Evolutionary conservation across 2,329 filamentous ascomycete genomes (phyloP).

Genomic region (Cladophialophora carrionii): DNA sequence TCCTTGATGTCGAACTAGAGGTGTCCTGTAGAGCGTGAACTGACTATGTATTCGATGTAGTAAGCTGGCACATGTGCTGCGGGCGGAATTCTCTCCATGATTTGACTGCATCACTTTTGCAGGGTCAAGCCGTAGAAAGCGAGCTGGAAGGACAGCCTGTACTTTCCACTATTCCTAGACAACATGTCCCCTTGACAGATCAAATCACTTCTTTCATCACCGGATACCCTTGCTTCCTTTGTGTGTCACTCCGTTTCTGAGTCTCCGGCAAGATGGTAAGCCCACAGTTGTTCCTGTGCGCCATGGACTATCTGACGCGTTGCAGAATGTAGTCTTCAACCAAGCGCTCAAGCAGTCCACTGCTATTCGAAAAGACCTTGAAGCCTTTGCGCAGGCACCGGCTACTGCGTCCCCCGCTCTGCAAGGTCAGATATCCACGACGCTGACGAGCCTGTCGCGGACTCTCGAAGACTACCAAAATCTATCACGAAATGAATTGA

Average conservation of each 20-base stretch:
- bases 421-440: slow-evolving; percentile 74
- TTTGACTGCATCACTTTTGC: neutral
- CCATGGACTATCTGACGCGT: slow-evolving; percentile 1
- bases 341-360: slow-evolving; percentile 83
- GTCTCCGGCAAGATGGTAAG: slow-evolving; percentile 27
- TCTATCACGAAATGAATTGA: slow-evolving; percentile 84
- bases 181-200: slow-evolving; percentile 5
- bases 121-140: neutral
- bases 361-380: slow-evolving; percentile 75
- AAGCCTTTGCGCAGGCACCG: slow-evolving; percentile 65
- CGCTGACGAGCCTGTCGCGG: slow-evolving; percentile 79
- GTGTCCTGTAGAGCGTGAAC: neutral
- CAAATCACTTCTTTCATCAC: neutral
- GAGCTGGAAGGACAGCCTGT: slow-evolving; percentile 28
- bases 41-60: neutral
- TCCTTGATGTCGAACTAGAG: neutral
- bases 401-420: slow-evolving; percentile 64
- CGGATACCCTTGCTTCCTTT: neutral
- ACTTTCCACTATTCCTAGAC: slow-evolving; percentile 14
- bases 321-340: slow-evolving; percentile 80
- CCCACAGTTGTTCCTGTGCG: neutral
- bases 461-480: slow-evolving; percentile 90
- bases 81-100: neutral
- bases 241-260: neutral
- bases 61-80: neutral